Percentiles rank a stretch among this genome's conserved stretches.
Evolutionary conservation across 345 rosid species (phyloP).

Genomic region (Syzygium aromaticum): DNA sequence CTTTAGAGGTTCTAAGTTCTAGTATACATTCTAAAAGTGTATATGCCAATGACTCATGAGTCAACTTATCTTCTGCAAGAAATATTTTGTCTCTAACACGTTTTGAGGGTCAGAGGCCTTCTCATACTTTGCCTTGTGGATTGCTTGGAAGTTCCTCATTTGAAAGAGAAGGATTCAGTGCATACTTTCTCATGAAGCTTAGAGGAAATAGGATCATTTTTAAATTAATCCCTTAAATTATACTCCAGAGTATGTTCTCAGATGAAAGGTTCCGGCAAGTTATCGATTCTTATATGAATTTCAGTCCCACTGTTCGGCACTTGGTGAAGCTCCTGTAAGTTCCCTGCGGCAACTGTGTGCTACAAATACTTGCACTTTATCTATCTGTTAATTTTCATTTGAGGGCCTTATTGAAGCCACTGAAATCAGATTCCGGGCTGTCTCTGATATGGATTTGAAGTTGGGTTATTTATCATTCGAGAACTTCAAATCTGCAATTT

Average conservation of each 20-base stretch:
- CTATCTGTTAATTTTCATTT: constrained; percentile 1
- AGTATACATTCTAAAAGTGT: neutral
- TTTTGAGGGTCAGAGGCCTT: neutral
- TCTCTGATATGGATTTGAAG: constrained; percentile 56
- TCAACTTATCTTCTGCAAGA: neutral
- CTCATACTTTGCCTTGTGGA: neutral
- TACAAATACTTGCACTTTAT: neutral
- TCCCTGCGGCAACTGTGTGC: constrained; percentile 1
- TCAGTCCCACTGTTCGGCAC: constrained; percentile 43
- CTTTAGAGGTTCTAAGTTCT: neutral
- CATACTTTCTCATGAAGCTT: neutral
- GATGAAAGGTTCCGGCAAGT: constrained; percentile 68
- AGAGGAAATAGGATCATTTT: neutral
- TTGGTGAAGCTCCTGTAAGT: constrained; percentile 77
- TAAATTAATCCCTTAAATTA: neutral
- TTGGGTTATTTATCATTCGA: constrained; percentile 62
- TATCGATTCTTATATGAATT: constrained; percentile 27
- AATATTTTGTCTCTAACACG: neutral
- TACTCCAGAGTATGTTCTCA: constrained; percentile 42
- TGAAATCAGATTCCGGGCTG: constrained; percentile 58
- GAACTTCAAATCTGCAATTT: constrained; percentile 68
- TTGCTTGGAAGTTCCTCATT: neutral
- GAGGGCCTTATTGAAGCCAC: neutral
- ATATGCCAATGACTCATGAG: neutral
- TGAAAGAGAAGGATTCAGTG: neutral